Evolutionary conservation across 176 grass and related monocot species (phyloP).

Genomic region (Carex cristatella): DNA sequence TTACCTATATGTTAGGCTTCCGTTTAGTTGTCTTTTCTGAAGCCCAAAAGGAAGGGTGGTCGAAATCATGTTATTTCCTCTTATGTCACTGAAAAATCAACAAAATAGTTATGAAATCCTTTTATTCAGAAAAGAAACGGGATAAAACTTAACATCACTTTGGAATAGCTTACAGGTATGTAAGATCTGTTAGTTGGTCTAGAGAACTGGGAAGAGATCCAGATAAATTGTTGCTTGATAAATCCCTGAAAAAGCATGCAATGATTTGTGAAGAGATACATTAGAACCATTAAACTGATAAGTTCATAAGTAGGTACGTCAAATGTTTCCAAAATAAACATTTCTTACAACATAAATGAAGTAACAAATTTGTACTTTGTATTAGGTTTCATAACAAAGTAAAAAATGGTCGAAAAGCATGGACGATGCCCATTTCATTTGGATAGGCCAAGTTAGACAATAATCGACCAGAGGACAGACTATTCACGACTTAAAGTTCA

Average conservation of each 20-base stretch:
- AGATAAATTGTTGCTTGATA: constrained; percentile 35
- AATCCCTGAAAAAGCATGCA: constrained; percentile 15
- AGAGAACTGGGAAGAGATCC: constrained; percentile 30
- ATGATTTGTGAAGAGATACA: neutral
- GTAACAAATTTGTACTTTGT: too few species aligned
- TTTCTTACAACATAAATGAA: too few species aligned
- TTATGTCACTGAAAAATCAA: neutral
- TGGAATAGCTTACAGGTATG: constrained; percentile 26
- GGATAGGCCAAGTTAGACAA: too few species aligned
- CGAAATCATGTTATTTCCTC: constrained; percentile 12
- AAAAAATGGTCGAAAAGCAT: too few species aligned
- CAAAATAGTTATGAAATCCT: neutral
- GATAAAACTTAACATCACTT: too few species aligned
- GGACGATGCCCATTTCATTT: too few species aligned
- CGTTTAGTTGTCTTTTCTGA: constrained; percentile 27
- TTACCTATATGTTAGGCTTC: constrained; percentile 37
- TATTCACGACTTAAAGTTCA: too few species aligned
- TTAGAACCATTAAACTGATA: neutral
- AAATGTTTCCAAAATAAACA: too few species aligned
- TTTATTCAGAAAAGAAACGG: neutral
- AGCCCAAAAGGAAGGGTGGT: constrained; percentile 31
- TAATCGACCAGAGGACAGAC: too few species aligned
- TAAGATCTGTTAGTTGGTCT: constrained; percentile 25
- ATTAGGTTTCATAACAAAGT: too few species aligned
- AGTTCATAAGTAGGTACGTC: neutral